Evolutionary conservation across 768 basidiomycete species (phyloP).

Genomic region (Calocybe gangraenosa): DNA sequence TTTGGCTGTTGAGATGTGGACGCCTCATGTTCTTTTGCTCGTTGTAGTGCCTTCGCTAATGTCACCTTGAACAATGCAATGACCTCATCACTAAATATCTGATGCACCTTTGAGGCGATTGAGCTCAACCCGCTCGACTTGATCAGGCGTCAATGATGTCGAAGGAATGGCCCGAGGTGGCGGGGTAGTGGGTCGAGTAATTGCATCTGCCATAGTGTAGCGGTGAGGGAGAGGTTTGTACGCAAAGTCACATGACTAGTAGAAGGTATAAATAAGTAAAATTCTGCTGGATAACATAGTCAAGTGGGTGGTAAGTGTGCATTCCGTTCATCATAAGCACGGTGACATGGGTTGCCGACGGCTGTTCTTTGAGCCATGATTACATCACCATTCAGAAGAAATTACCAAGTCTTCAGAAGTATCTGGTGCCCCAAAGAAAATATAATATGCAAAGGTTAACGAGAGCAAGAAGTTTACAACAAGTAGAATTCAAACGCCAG

Average conservation of each 20-base stretch:
- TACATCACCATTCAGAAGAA: too few species aligned
- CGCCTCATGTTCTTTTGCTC: slow-evolving; percentile 55
- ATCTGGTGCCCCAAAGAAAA: too few species aligned
- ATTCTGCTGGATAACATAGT: not conserved
- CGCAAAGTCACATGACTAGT: not conserved
- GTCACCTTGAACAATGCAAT: not conserved
- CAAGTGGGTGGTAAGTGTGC: too few species aligned
- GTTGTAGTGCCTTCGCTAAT: slow-evolving; percentile 72
- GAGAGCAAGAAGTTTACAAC: slow-evolving; percentile 1
- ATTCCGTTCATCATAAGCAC: too few species aligned
- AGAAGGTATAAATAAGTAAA: not conserved
- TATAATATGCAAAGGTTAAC: too few species aligned
- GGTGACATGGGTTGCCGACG: too few species aligned
- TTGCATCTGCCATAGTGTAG: slow-evolving; percentile 21
- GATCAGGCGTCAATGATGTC: slow-evolving; percentile 52
- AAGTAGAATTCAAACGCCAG: slow-evolving; percentile 4
- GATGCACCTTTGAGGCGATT: slow-evolving; percentile 69
- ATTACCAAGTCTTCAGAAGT: too few species aligned
- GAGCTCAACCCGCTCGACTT: slow-evolving; percentile 68
- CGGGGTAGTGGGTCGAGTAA: slow-evolving; percentile 33
- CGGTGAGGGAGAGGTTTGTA: not conserved
- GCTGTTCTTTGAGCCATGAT: too few species aligned
- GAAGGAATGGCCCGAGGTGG: slow-evolving; percentile 25
- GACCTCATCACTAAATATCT: not conserved
- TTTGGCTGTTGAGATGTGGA: slow-evolving; percentile 48